phyloP scores from a whole-genome alignment of 2,329 filamentous ascomycete genomes.

The Emmonsia crescens region DNA sequence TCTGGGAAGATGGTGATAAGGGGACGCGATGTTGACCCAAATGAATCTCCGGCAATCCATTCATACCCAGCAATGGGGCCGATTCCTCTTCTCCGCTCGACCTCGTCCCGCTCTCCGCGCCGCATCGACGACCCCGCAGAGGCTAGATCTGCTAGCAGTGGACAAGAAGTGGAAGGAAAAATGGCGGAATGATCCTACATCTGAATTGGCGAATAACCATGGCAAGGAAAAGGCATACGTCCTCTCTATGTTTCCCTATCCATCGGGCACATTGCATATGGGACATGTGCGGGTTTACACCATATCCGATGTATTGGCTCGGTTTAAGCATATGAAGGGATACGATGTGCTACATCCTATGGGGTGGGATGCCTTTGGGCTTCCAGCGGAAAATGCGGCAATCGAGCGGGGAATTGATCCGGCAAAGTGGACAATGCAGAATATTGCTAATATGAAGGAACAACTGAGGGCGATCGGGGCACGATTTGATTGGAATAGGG shows the following conservation, averaged over 20 bases:
- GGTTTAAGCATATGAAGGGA: slow-evolving; percentile 65
- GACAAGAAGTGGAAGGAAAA: slow-evolving; percentile 46
- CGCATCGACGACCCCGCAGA: slow-evolving; percentile 17
- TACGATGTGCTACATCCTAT: slow-evolving; percentile 73
- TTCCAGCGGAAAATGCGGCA: slow-evolving; percentile 85
- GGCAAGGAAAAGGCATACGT: slow-evolving; percentile 49
- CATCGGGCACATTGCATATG: slow-evolving; percentile 74
- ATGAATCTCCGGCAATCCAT: background rate
- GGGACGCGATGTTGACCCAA: background rate
- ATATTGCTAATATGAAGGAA: slow-evolving; percentile 75
- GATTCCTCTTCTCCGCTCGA: background rate
- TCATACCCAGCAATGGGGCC: background rate
- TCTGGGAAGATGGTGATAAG: background rate
- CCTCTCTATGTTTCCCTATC: slow-evolving; percentile 88
- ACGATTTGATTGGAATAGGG: slow-evolving; percentile 71
- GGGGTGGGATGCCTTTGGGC: slow-evolving; percentile 87
- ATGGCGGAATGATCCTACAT: slow-evolving; percentile 28
- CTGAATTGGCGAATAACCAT: slow-evolving; percentile 1
- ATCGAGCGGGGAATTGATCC: slow-evolving; percentile 72
- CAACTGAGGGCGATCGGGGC: slow-evolving; percentile 72
- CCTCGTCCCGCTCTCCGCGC: slow-evolving; percentile 7
- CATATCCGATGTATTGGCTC: slow-evolving; percentile 73
- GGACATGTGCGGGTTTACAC: slow-evolving; percentile 84
- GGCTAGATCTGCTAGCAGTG: slow-evolving; percentile 36
- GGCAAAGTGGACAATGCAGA: slow-evolving; percentile 64